phyloP scores from a whole-genome alignment of 139 green algal genomes.

The Coelastrella sp. region DNA sequence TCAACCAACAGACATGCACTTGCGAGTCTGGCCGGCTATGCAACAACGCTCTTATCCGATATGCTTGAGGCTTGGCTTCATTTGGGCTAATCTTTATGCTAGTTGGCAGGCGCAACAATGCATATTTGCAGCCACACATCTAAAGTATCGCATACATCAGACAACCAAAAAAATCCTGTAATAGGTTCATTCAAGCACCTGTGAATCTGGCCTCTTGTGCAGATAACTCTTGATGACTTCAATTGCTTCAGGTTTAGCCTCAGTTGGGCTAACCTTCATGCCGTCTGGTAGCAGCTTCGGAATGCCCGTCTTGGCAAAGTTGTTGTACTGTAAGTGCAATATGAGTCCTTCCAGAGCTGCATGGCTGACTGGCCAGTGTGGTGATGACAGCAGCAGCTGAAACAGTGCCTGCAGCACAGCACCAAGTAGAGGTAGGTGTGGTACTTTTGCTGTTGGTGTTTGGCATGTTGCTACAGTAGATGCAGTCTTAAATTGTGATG shows the following conservation, averaged over 20 bases:
- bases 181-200: neutral
- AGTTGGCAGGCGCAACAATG: no score
- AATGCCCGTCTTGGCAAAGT: neutral
- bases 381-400: slow-evolving; percentile 31
- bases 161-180: no score
- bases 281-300: slow-evolving; percentile 16
- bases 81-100: no score
- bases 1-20: no score
- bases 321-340: slow-evolving; percentile 2
- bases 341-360: slow-evolving; percentile 9
- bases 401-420: slow-evolving; percentile 31
- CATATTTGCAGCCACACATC: no score
- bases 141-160: no score
- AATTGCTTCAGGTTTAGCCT: slow-evolving; percentile 11
- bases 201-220: slow-evolving; percentile 8
- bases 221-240: slow-evolving; percentile 19
- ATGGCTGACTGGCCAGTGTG: slow-evolving; percentile 23
- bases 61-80: no score
- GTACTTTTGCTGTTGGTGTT: neutral
- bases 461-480: neutral
- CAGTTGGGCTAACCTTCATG: slow-evolving; percentile 11
- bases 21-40: no score
- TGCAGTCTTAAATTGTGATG: neutral
- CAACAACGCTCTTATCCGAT: no score
- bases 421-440: neutral